Conservation (phyloP, 257 asterid species). For the Capsicum pubescens region DNA sequence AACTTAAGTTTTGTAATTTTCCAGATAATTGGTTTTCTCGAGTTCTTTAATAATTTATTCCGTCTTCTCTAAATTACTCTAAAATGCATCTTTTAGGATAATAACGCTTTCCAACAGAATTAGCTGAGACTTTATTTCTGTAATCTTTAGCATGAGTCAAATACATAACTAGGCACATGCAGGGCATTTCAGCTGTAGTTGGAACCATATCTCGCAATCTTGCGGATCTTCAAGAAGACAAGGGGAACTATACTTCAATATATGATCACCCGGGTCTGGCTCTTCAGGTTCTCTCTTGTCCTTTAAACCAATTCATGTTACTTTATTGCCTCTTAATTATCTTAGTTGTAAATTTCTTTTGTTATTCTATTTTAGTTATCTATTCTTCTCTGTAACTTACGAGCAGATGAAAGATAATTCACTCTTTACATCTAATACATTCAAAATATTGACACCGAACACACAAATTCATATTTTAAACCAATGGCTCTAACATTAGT, state of each 20-base stretch:
- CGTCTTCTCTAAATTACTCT: background rate
- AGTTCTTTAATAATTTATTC: background rate
- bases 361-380: background rate
- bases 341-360: background rate
- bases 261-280: constrained; percentile 87
- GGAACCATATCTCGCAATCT: constrained; percentile 99
- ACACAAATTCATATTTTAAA: background rate
- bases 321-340: background rate
- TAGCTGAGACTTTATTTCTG: background rate
- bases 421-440: background rate
- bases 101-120: background rate
- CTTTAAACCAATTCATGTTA: background rate
- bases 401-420: background rate
- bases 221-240: constrained; percentile 89
- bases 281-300: constrained; percentile 54
- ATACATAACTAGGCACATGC: constrained; percentile 28
- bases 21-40: background rate
- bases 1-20: background rate
- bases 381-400: background rate
- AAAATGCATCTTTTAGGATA: constrained; percentile 7
- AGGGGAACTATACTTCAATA: constrained; percentile 89
- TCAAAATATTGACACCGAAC: background rate
- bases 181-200: constrained; percentile 97
- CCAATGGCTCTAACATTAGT: background rate
- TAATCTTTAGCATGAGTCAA: background rate